Evolutionary conservation across 164 flowering plant species (phyloP), one percentile per base, ranked within the genome.

Genomic region (Hamamelis virginiana): DNA sequence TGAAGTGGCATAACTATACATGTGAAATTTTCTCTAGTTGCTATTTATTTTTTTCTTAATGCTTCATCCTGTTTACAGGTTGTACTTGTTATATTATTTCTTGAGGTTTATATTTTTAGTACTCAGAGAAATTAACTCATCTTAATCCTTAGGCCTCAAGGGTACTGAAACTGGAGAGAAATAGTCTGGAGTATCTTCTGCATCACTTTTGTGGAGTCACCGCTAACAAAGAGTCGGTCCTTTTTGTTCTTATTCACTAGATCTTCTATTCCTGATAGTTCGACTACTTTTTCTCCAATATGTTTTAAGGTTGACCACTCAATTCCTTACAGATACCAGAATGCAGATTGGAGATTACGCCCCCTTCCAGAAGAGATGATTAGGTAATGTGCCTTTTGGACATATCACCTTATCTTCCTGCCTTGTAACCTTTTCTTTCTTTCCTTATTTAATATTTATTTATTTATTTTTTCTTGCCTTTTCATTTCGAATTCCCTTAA

Each of bases 331-430:
- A 94, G 98, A 80, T 94, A 94, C 83, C 97, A 92, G 79, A 92
- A 89, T 91, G 98, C 97, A 67, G 98, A 94, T 74, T 94, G 97
- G 98, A 87, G 98, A 82, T 28, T 92, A 58, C 89, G 97, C 22
- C 98, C 98, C 53, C 85, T 92, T 74, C 93, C 97, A 33, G 79
- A 79, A 23, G 97, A 89, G 71, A 92, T 94, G 98, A 38, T 88
- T 48, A 89, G 84, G 98, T 92, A 82, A 22, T 67, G 43, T 64
- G 38, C 28, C n/a, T 14, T 33, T 44, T 22, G 43, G 66, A 25
- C 26, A 23, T 55, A 10, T 27, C 16, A 33, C 53, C 15, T 19
- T 43, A 0, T 69, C 22, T 64, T 59, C 23, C 51, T 12, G 2
- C 4, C 27, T 12, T 27, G 25, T 4, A 15, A 1, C 18, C 45